Conservation (phyloP, 371 early-diverging fungal genomes). For the Nematocida ironsii region DNA sequence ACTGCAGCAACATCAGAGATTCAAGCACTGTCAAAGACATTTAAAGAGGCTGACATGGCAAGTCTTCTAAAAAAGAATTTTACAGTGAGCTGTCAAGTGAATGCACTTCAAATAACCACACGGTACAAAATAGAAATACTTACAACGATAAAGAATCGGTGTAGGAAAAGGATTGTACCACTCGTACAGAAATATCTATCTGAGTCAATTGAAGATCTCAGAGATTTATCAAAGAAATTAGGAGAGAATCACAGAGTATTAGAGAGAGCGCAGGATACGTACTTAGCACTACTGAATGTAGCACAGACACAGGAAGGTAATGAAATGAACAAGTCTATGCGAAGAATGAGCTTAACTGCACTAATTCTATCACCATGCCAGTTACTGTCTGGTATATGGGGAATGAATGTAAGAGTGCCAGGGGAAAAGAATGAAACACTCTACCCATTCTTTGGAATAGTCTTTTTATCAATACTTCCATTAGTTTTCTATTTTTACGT, state of each 20-base stretch:
- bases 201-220: conserved; percentile 58
- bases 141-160: conserved; percentile 44
- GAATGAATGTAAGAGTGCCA: conserved; percentile 69
- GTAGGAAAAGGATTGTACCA: conserved; percentile 41
- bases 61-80: conserved; percentile 60
- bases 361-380: conserved; percentile 68
- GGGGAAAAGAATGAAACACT: conserved; percentile 30
- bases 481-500: conserved; percentile 33
- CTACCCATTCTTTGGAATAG: conserved; percentile 54
- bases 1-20: conserved; percentile 46
- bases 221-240: conserved; percentile 41
- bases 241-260: conserved; percentile 58
- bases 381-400: conserved; percentile 67
- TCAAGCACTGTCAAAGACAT: conserved; percentile 50
- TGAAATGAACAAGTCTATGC: conserved; percentile 67
- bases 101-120: conserved; percentile 48
- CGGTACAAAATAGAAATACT: conserved; percentile 64
- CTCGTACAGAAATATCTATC: conserved; percentile 41
- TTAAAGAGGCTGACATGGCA: conserved; percentile 50
- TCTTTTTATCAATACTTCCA: conserved; percentile 33
- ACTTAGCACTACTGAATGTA: conserved; percentile 65
- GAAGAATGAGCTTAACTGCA: conserved; percentile 61
- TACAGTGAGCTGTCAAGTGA: conserved; percentile 56
- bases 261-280: conserved; percentile 67
- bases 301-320: conserved; percentile 66